Conservation (phyloP, 495 filamentous ascomycete genomes). For the Lasiosphaeria hispida region DNA sequence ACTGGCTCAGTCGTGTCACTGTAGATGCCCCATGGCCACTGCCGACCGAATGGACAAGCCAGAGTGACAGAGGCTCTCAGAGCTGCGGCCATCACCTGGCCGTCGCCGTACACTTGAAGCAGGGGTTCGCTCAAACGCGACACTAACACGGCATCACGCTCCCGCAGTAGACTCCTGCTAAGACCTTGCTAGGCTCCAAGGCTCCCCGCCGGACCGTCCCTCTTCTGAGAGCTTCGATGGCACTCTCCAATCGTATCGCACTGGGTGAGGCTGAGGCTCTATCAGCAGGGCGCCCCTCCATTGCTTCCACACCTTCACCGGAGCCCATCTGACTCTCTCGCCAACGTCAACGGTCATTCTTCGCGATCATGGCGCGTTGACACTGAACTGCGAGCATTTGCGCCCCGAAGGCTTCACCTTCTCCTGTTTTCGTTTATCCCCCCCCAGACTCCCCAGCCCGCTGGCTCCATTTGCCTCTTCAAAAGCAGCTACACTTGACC, state of each 20-base stretch:
- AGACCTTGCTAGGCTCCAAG: constrained; percentile 28
- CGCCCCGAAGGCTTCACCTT: constrained; percentile 11
- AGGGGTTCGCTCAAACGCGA: background rate
- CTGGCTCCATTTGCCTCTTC: constrained; percentile 6
- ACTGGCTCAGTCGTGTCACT: constrained; percentile 9
- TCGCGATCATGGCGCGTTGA: constrained; percentile 20
- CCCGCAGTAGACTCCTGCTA: constrained; percentile 22
- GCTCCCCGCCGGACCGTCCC: constrained; percentile 28
- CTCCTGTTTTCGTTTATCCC: constrained; percentile 16
- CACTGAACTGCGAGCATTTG: constrained; percentile 8
- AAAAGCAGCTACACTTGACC: constrained; percentile 5
- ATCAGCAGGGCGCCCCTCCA: constrained; percentile 34
- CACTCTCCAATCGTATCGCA: constrained; percentile 25
- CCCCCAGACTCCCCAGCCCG: constrained; percentile 8
- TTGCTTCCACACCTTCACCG: constrained; percentile 24
- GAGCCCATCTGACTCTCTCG: constrained; percentile 37
- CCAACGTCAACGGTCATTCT: constrained; percentile 29
- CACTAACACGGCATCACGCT: constrained; percentile 14
- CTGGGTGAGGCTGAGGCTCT: constrained; percentile 35
- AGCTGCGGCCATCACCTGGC: constrained; percentile 16
- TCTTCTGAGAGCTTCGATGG: constrained; percentile 35
- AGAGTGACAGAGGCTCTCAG: constrained; percentile 17
- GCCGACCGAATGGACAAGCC: background rate
- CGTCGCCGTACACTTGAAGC: constrained; percentile 7
- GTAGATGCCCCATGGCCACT: constrained; percentile 9